Conservation (phyloP, 2,329 filamentous ascomycete genomes). For the Xylaria hypoxylon region DNA sequence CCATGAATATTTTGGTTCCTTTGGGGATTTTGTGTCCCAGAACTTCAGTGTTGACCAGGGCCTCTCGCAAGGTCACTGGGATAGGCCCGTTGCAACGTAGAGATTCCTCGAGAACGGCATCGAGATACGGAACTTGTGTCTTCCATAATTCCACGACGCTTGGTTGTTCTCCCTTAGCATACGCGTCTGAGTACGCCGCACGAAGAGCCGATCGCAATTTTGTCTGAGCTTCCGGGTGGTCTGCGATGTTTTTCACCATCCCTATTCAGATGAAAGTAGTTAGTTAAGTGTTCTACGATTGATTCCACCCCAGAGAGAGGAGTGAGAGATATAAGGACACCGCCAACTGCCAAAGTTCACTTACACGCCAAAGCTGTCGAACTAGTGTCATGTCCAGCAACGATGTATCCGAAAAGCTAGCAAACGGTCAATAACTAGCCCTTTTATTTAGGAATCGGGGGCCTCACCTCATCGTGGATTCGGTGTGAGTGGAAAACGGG, state of each 20-base stretch:
- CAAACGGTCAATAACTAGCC: neutral
- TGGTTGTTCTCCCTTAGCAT: slow-evolving; percentile 33
- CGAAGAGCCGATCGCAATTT: slow-evolving; percentile 36
- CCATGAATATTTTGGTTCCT: slow-evolving; percentile 71
- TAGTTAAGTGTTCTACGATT: neutral
- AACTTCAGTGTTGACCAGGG: slow-evolving; percentile 73
- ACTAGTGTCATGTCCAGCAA: slow-evolving; percentile 49
- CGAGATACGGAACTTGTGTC: slow-evolving; percentile 74
- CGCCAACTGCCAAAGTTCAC: too few species aligned
- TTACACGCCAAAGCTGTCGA: slow-evolving; percentile 37
- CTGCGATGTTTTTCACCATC: slow-evolving; percentile 40
- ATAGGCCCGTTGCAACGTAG: slow-evolving; percentile 80
- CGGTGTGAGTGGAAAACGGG: slow-evolving; percentile 48
- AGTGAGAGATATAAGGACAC: neutral
- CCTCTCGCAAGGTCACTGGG: slow-evolving; percentile 74
- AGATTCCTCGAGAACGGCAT: slow-evolving; percentile 82
- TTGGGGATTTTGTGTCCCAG: slow-evolving; percentile 74
- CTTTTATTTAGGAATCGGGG: neutral
- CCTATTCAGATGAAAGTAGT: slow-evolving; percentile 10
- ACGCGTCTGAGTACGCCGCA: slow-evolving; percentile 32
- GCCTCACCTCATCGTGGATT: slow-evolving; percentile 51
- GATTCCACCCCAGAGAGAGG: neutral
- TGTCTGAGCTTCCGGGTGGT: slow-evolving; percentile 33
- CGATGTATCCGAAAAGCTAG: slow-evolving; percentile 46
- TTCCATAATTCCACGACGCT: slow-evolving; percentile 35